phyloP scores from a whole-genome alignment of 2,329 filamentous ascomycete species.

The Hypomyces perniciosus region DNA sequence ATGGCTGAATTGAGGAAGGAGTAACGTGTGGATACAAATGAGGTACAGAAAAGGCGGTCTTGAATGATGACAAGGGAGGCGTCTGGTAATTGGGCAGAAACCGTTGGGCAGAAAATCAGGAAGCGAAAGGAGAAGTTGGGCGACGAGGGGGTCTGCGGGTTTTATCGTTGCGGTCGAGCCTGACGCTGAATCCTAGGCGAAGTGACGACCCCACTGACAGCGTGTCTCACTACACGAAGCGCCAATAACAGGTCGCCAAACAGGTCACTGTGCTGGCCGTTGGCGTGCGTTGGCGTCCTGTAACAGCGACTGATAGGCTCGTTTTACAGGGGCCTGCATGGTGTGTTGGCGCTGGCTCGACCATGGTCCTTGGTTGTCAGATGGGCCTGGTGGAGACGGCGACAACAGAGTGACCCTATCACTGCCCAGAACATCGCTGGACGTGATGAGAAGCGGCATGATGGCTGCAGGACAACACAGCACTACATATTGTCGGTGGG shows the following conservation, averaged over 20 bases:
- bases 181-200: constrained; percentile 19
- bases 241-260: constrained; percentile 14
- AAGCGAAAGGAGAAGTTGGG: constrained; percentile 29
- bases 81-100: constrained; percentile 33
- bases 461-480: constrained; percentile 42
- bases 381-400: constrained; percentile 22
- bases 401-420: constrained; percentile 39
- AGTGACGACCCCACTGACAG: constrained; percentile 20
- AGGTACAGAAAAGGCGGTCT: constrained; percentile 17
- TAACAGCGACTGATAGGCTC: constrained; percentile 37
- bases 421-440: constrained; percentile 23
- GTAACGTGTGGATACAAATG: constrained; percentile 19
- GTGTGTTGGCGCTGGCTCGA: constrained; percentile 29
- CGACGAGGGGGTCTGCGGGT: constrained; percentile 42
- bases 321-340: constrained; percentile 26
- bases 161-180: constrained; percentile 38
- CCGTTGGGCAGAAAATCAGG: constrained; percentile 33
- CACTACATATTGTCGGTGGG: constrained; percentile 26
- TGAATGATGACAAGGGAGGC: constrained; percentile 11
- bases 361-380: constrained; percentile 33
- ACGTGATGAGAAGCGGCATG: constrained; percentile 33
- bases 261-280: constrained; percentile 41
- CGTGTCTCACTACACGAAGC: constrained; percentile 15
- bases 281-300: constrained; percentile 42
- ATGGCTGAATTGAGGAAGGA: constrained; percentile 11